These are phyloP conservation scores for Candida incommunis DNA, from an alignment of 805 yeast species.

Conservation along the genomic window DNA sequence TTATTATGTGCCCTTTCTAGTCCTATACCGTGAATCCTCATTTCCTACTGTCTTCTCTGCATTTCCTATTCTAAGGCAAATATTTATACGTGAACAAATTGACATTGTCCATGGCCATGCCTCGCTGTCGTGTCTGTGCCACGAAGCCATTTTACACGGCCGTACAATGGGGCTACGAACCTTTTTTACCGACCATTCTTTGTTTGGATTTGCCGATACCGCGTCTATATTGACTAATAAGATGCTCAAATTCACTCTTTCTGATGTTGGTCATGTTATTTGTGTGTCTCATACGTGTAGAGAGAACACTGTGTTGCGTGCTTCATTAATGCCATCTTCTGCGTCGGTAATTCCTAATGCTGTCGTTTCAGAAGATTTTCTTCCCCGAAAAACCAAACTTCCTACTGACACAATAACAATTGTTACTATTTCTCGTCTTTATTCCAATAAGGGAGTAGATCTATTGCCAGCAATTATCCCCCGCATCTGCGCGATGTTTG, in stretches of 20 bases:
- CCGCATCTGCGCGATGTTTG: constrained; percentile 47
- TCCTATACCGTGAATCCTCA: constrained; percentile 70
- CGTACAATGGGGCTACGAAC: constrained; percentile 85
- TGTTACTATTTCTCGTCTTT: constrained; percentile 80
- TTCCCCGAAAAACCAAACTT: constrained; percentile 18
- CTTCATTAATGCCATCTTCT: constrained; percentile 58
- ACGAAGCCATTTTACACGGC: constrained; percentile 85
- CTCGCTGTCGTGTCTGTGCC: constrained; percentile 71
- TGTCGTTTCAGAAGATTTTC: constrained; percentile 72
- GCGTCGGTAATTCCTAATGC: constrained; percentile 96
- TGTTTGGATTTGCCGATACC: constrained; percentile 85
- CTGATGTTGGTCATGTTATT: constrained; percentile 85
- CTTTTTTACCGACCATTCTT: constrained; percentile 89
- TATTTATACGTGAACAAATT: constrained; percentile 70
- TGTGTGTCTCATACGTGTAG: constrained; percentile 95
- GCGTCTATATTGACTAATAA: constrained; percentile 79
- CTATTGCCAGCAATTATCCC: constrained; percentile 76
- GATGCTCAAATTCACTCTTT: constrained; percentile 63
- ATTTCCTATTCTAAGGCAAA: constrained; percentile 74
- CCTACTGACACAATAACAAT: constrained; percentile 44
- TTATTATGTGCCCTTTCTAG: constrained; percentile 74
- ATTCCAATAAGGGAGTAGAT: constrained; percentile 95
- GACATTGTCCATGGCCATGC: constrained; percentile 95
- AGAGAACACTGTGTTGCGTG: constrained; percentile 85
- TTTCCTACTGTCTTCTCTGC: constrained; percentile 82